Percentiles rank a stretch among this genome's conserved stretches.
Conservation (phyloP, 1,139 yeast genomes). For the Yamadazyma diospyri region DNA sequence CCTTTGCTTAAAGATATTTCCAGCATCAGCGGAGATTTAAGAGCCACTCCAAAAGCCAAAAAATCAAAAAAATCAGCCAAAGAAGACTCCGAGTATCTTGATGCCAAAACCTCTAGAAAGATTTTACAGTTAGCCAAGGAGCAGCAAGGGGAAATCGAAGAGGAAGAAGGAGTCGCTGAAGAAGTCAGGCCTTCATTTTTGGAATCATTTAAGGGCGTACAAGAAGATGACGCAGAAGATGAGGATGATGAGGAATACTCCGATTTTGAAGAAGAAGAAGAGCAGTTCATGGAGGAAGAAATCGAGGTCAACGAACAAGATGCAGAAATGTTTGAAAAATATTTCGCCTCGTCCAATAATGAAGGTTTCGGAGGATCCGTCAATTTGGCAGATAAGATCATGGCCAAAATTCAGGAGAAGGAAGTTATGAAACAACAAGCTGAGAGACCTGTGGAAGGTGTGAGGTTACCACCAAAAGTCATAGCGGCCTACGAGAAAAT, state of each 20-base stretch:
- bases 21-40: conserved; percentile 67
- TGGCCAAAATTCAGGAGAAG: conserved; percentile 82
- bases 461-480: conserved; percentile 89
- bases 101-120: conserved; percentile 79
- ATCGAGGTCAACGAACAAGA: conserved; percentile 67
- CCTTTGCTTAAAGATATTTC: conserved; percentile 78
- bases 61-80: conserved; percentile 19
- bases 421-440: conserved; percentile 36
- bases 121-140: conserved; percentile 85
- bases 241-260: conserved; percentile 38
- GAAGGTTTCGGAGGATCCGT: conserved; percentile 41
- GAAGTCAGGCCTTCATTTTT: conserved; percentile 18
- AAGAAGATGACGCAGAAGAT: conserved; percentile 25
- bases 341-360: conserved; percentile 39
- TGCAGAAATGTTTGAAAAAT: conserved; percentile 66
- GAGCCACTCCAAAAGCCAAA: conserved; percentile 29
- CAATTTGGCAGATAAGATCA: conserved; percentile 85
- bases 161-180: conserved; percentile 43
- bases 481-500: conserved; percentile 91
- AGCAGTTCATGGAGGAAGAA: conserved; percentile 42
- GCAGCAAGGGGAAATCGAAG: conserved; percentile 84
- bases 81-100: conserved; percentile 60
- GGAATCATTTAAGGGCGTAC: conserved; percentile 21
- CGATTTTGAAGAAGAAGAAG: conserved; percentile 45
- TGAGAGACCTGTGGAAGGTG: conserved; percentile 44